Evolutionary conservation across 768 basidiomycete genomes (phyloP), one percentile per base, ranked within the genome.

Genomic region (Suillus subluteus): DNA sequence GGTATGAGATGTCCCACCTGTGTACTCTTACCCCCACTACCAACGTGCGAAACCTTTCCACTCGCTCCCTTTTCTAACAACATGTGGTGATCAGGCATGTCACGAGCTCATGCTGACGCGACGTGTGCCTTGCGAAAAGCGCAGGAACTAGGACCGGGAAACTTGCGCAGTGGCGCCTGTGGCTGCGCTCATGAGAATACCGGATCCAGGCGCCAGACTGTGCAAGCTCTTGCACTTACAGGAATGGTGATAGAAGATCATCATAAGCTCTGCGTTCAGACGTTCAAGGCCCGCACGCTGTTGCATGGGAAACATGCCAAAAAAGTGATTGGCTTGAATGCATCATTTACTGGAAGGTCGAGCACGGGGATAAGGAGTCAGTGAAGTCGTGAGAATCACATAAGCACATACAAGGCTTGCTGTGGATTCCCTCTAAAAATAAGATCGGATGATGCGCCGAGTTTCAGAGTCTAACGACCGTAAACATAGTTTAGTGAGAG

Each of bases 21-120:
- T 40, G 23, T 26, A 6, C 23, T 26, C 58, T 40, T 58, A n/a
- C 4, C 4, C 26, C 38, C n/a, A 23, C 18, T 18, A 30, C 59
- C 26, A 43, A 61, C 59, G 59, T 61, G 59, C 59, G 59, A 61
- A 61, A 18, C 2, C 13, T 30, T 37, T 23, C 23, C 58, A 23
- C 56, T 52, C 5, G 35, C 12, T n/a, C 23, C 58, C 38, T 26
- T 58, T 40, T n/a, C 16, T 16, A 59, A 59, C 6, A 41, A 18
- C 40, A 61, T 30, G 58, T 41, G 58, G 11, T 41, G 54, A 55
- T 55, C 11, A 6, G n/a, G 23, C 37, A 58, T 58, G 16, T 43
- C 18, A 41, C 21, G 32, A 35, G 55, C 11, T n/a, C 40, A 43
- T 12, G 55, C 55, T 35, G 18, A 56, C 21, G 35, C 3, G 6